Conservation (phyloP, 371 early-diverging fungal species). For the Chytridium lagenaria region DNA sequence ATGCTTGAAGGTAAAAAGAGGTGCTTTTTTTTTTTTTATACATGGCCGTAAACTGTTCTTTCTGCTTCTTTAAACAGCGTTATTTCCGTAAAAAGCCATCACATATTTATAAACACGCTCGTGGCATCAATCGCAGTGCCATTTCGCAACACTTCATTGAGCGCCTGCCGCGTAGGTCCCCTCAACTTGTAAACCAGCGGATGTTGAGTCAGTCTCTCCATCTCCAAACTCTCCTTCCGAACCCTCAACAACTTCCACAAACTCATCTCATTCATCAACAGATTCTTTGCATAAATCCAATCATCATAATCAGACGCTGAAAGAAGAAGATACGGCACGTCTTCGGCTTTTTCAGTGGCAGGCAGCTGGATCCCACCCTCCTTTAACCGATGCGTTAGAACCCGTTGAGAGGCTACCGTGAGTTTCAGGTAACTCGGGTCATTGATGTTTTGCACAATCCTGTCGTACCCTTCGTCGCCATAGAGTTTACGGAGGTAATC, state of each 20-base stretch:
- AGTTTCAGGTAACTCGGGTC: conserved; percentile 7
- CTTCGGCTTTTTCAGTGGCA: background rate
- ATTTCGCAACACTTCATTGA: background rate
- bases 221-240: background rate
- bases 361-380: background rate
- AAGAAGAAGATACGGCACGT: background rate
- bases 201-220: background rate
- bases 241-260: too few relatives aligned
- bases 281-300: conserved; percentile 9
- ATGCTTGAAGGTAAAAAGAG: background rate
- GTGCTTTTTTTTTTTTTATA: background rate
- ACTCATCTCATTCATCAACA: too few relatives aligned
- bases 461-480: background rate
- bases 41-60: too few relatives aligned
- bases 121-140: background rate
- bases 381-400: background rate
- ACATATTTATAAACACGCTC: background rate
- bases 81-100: background rate
- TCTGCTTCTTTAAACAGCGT: too few relatives aligned
- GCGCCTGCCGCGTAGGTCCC: background rate
- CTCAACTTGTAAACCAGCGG: conserved; percentile 3
- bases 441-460: conserved; percentile 4
- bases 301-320: conserved; percentile 1
- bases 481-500: background rate
- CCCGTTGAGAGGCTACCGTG: conserved; percentile 6